These are phyloP conservation scores for Oehlia diaphana DNA, from an alignment of 192 early-diverging fungal species.

Conservation along the genomic window DNA sequence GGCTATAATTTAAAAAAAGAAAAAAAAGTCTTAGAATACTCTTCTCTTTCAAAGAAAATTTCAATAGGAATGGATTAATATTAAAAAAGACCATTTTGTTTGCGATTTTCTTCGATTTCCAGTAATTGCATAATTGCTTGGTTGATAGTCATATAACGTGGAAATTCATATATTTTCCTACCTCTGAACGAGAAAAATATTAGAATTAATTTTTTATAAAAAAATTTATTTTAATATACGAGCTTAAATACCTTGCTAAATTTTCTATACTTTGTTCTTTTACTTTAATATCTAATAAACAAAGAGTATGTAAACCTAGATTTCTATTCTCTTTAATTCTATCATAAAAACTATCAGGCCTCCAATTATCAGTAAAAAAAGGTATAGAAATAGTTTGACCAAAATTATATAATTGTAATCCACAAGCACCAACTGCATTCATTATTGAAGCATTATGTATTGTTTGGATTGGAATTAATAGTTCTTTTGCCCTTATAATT, in stretches of 20 bases:
- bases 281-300: conserved; percentile 96
- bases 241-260: conserved; percentile 65
- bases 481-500: conserved; percentile 89
- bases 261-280: conserved; percentile 97
- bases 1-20: conserved; percentile 40
- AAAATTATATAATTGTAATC: conserved; percentile 96
- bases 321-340: conserved; percentile 84
- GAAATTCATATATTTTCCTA: conserved; percentile 93
- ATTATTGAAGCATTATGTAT: conserved; percentile 99
- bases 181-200: conserved; percentile 48
- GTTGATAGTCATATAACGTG: conserved; percentile 97
- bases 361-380: conserved; percentile 96
- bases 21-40: not conserved
- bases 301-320: conserved; percentile 91
- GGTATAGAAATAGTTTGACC: conserved; percentile 98
- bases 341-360: conserved; percentile 96
- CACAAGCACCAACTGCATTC: conserved; percentile 96
- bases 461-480: conserved; percentile 77
- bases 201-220: not conserved
- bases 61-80: not conserved
- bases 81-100: conserved; percentile 50
- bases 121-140: conserved; percentile 89
- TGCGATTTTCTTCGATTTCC: conserved; percentile 83
- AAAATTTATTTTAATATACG: not conserved
- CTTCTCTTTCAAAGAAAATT: not conserved